Evolutionary conservation across 495 filamentous ascomycete species (phyloP).

Genomic region (Penicillium diatomitis): DNA sequence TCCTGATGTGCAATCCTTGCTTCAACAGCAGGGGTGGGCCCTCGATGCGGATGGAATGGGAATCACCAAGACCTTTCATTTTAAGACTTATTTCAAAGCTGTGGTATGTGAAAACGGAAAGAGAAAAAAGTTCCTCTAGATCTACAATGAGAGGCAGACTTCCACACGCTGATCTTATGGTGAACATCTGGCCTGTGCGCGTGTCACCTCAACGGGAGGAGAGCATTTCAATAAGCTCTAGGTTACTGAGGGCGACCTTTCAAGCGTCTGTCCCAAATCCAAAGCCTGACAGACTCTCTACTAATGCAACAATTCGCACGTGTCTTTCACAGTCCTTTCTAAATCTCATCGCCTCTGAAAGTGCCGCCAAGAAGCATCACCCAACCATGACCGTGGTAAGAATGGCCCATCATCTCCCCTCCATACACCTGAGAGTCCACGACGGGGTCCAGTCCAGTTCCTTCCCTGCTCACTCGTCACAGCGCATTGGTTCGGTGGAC

Average conservation of each 20-base stretch:
- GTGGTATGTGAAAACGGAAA: constrained; percentile 19
- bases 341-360: constrained; percentile 33
- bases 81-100: constrained; percentile 37
- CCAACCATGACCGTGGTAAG: constrained; percentile 39
- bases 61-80: constrained; percentile 37
- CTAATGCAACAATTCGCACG: too few relatives aligned
- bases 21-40: constrained; percentile 29
- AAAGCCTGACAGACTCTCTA: too few relatives aligned
- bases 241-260: too few relatives aligned
- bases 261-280: too few relatives aligned
- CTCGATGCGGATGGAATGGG: constrained; percentile 30
- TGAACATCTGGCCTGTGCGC: too few relatives aligned
- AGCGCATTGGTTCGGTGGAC: constrained; percentile 38
- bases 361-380: constrained; percentile 37
- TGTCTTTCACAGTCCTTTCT: constrained; percentile 23
- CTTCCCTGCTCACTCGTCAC: too few relatives aligned
- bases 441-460: background rate
- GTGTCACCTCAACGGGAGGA: too few relatives aligned
- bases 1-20: constrained; percentile 15
- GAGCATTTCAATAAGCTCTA: too few relatives aligned
- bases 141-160: too few relatives aligned
- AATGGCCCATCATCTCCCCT: background rate
- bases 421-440: background rate
- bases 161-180: too few relatives aligned
- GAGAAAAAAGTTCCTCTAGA: too few relatives aligned